Percentiles rank a stretch among this genome's conserved stretches.
phyloP scores from a whole-genome alignment of 495 filamentous ascomycete genomes.

The Viridothelium virens region DNA sequence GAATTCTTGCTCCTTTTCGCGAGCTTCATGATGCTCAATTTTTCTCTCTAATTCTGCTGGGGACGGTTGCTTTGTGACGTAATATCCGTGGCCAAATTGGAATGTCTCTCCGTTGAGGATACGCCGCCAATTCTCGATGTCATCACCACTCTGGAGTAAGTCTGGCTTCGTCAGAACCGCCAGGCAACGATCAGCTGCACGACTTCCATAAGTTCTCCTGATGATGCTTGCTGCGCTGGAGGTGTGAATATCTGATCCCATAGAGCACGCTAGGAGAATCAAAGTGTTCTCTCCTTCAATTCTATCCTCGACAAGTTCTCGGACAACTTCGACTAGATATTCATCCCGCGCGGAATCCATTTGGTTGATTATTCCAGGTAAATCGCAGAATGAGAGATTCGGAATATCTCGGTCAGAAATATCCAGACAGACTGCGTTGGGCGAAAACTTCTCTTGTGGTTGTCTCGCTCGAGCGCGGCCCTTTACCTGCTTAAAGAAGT shows the following conservation, averaged over 20 bases:
- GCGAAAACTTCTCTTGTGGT: slow-evolving; percentile 58
- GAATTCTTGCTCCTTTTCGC: slow-evolving; percentile 35
- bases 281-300: slow-evolving; percentile 57
- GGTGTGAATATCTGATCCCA: slow-evolving; percentile 65
- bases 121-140: slow-evolving; percentile 46
- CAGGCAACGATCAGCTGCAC: slow-evolving; percentile 56
- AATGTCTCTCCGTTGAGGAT: slow-evolving; percentile 52
- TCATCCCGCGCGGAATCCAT: slow-evolving; percentile 50
- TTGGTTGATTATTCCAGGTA: slow-evolving; percentile 70
- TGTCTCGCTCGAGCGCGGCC: background rate
- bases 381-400: slow-evolving; percentile 68
- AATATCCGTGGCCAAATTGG: slow-evolving; percentile 44
- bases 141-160: slow-evolving; percentile 44
- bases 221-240: slow-evolving; percentile 62
- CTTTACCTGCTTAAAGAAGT: background rate
- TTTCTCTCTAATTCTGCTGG: slow-evolving; percentile 34
- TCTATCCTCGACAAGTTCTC: slow-evolving; percentile 60
- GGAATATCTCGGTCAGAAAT: slow-evolving; percentile 63
- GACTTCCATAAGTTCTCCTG: slow-evolving; percentile 46
- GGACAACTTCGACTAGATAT: slow-evolving; percentile 59
- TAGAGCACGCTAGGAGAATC: slow-evolving; percentile 64
- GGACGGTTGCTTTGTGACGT: slow-evolving; percentile 42
- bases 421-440: slow-evolving; percentile 66
- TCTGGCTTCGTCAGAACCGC: slow-evolving; percentile 81
- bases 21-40: slow-evolving; percentile 34